Evolutionary conservation across 2,329 filamentous ascomycete genomes (phyloP).

Genomic region (Aureobasidium sp.): DNA sequence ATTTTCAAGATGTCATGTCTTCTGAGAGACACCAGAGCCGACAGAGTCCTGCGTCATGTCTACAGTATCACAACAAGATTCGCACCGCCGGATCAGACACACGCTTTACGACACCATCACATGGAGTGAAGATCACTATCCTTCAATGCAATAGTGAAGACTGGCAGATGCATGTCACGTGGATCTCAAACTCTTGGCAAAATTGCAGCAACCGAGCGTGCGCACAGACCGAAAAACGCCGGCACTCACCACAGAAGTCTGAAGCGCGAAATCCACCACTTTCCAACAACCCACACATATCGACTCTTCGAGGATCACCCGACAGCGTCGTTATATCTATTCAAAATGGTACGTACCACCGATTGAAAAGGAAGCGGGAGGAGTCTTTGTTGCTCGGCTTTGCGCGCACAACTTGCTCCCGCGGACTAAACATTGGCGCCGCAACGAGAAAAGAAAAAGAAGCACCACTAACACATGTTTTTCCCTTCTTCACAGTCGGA

Average conservation of each 20-base stretch:
- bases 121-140: too few species aligned
- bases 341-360: conserved; percentile 32
- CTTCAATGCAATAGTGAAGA: too few species aligned
- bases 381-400: neutral
- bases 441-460: neutral
- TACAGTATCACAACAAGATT: too few species aligned
- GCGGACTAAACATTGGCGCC: neutral
- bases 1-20: too few species aligned
- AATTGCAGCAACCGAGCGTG: neutral
- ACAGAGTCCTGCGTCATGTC: too few species aligned
- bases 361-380: neutral
- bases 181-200: neutral
- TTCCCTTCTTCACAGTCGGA: conserved; percentile 62
- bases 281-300: conserved; percentile 10
- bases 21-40: too few species aligned
- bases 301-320: conserved; percentile 38
- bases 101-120: too few species aligned
- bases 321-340: conserved; percentile 27
- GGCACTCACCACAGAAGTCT: neutral
- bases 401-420: neutral
- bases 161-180: neutral
- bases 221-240: conserved; percentile 1
- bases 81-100: too few species aligned
- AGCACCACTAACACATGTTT: neutral
- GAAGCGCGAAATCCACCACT: neutral